A percentile compares a stretch with the other conserved stretches of the same genome.
phyloP scores from a whole-genome alignment of 495 filamentous ascomycete species.

The Emericellopsis terricola region DNA sequence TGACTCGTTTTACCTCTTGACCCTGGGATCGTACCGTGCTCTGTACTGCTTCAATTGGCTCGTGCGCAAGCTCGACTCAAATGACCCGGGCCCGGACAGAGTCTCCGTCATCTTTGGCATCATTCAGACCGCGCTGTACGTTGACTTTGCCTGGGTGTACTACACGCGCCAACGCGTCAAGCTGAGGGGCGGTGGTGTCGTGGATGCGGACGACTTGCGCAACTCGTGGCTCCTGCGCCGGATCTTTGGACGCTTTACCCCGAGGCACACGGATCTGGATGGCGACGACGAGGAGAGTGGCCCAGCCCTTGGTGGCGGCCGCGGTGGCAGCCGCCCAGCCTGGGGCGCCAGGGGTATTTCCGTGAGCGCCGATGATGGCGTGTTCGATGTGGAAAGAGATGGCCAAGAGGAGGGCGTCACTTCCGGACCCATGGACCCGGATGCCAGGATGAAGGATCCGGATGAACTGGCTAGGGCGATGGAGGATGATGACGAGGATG shows the following conservation, averaged over 20 bases:
- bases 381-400: conserved; percentile 31
- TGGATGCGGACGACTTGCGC: conserved; percentile 80
- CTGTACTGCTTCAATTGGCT: conserved; percentile 94
- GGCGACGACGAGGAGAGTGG: conserved; percentile 30
- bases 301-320: conserved; percentile 19
- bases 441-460: conserved; percentile 38
- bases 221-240: conserved; percentile 56
- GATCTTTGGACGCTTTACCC: conserved; percentile 28
- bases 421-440: conserved; percentile 23
- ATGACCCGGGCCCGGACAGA: conserved; percentile 44
- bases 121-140: conserved; percentile 76
- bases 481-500: conserved; percentile 30
- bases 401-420: conserved; percentile 14
- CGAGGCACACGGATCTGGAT: conserved; percentile 5
- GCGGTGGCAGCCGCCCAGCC: conserved; percentile 19
- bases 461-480: conserved; percentile 34
- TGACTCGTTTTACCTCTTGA: conserved; percentile 81
- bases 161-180: conserved; percentile 86
- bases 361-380: conserved; percentile 61
- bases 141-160: conserved; percentile 97
- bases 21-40: conserved; percentile 74
- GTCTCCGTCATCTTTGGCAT: conserved; percentile 69
- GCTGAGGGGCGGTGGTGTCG: conserved; percentile 73
- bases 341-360: conserved; percentile 71
- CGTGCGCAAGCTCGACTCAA: conserved; percentile 35